Base-by-base conservation (phyloP, 2,329 filamentous ascomycete genomes). In the Aureobasidium sp. region DNA sequence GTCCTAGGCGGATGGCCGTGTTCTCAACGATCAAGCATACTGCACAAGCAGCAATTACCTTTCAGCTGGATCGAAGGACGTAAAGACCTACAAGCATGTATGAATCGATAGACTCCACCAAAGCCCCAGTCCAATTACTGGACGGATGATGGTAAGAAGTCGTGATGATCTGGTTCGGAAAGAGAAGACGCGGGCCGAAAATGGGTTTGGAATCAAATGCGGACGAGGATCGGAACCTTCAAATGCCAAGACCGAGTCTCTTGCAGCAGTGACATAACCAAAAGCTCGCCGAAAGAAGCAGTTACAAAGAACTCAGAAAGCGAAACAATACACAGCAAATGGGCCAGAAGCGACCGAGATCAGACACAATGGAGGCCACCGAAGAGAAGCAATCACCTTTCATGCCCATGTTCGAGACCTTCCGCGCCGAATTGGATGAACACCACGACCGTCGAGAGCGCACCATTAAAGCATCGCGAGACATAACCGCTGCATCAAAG, bases 401-500 rank as follows among this genome's bases (percentile, higher is more conserved):
- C 65, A 73, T 82, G 64, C 73, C 86, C 67, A 92, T 97, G 82
- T 99, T 99, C 73, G 88, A 90, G 74, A 78, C 74, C 8, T 96
- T 97, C 73, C 87, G 92, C 57, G 82, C 88, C 70, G 92, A 97
- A 76, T 81, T 99, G 32, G 94, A 99, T 71, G 86, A 94, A 76
- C 93, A 97, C 73, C 90, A 99, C 74, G 94, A 97, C 75, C 87
- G 94, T 17, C 84, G 92, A 62, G 92, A 97, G 77, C 85, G 88
- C 59, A 86, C 96, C 68, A 89, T 95, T 71, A 99, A 97, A 78
- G 88, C 87, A 2, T 95, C 90, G 9, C 82, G 93, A 65, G 94
- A 99, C 74, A 89, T 99, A 63, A 99, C 94, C 7, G 92, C 91
- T 0, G 80, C 92, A 60, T 96, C 91, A 76, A 99, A 99, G 81